phyloP scores from a whole-genome alignment of 2,329 filamentous ascomycete species.

The Taxawa tesnikishii region DNA sequence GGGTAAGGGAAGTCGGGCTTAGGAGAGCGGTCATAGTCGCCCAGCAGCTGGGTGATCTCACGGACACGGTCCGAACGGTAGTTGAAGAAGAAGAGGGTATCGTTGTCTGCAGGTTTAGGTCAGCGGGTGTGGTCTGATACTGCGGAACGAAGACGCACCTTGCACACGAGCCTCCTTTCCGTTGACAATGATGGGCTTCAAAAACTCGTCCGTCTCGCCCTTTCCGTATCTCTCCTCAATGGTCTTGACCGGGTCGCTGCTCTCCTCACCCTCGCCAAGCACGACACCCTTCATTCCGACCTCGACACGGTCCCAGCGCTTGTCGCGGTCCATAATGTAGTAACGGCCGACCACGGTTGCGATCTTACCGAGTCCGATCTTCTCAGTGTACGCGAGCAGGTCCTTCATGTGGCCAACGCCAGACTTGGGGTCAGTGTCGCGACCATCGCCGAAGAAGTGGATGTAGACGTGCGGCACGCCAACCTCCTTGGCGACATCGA shows the following conservation, averaged over 20 bases:
- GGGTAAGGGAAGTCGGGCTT: slow-evolving; percentile 87
- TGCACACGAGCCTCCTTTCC: slow-evolving; percentile 77
- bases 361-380: slow-evolving; percentile 76
- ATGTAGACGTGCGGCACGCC: slow-evolving; percentile 87
- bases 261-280: slow-evolving; percentile 74
- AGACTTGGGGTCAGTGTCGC: slow-evolving; percentile 96
- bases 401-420: slow-evolving; percentile 78
- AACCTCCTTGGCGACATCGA: slow-evolving; percentile 81
- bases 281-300: slow-evolving; percentile 79
- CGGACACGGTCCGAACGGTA: slow-evolving; percentile 96
- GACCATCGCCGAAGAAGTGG: slow-evolving; percentile 97
- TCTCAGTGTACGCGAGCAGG: slow-evolving; percentile 66
- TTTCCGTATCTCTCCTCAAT: slow-evolving; percentile 81
- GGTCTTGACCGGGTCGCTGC: slow-evolving; percentile 71
- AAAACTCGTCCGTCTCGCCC: slow-evolving; percentile 89
- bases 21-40: slow-evolving; percentile 82
- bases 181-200: slow-evolving; percentile 92
- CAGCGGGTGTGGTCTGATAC: neutral
- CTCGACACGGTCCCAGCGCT: slow-evolving; percentile 95
- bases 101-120: slow-evolving; percentile 50
- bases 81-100: slow-evolving; percentile 99
- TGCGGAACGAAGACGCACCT: slow-evolving; percentile 36
- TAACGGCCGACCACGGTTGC: slow-evolving; percentile 91
- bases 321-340: slow-evolving; percentile 99
- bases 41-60: slow-evolving; percentile 89